These are phyloP conservation scores for Cladosporium sp. DNA, from an alignment of 2,329 filamentous ascomycete genomes.

Conservation along the genomic window DNA sequence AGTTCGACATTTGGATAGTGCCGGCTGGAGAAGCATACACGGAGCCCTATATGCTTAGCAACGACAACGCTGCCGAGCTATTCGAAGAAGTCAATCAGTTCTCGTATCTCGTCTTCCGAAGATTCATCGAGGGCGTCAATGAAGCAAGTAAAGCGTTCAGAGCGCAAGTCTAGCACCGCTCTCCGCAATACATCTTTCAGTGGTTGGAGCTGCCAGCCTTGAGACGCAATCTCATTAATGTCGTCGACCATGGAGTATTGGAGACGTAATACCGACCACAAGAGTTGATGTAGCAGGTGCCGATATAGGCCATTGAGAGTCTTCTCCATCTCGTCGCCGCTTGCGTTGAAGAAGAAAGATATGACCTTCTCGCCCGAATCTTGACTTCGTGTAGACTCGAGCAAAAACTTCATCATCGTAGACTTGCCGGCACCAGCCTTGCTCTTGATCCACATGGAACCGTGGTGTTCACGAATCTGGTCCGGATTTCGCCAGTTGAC, in stretches of 20 bases:
- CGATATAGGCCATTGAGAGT: slow-evolving; percentile 52
- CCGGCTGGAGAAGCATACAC: slow-evolving; percentile 44
- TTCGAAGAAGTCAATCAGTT: slow-evolving; percentile 43
- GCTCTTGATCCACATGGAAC: slow-evolving; percentile 43
- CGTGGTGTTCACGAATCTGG: slow-evolving; percentile 12
- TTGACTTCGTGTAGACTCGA: slow-evolving; percentile 19
- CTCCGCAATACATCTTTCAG: neutral
- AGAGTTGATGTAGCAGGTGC: slow-evolving; percentile 50
- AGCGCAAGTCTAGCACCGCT: slow-evolving; percentile 25
- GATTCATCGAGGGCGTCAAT: slow-evolving; percentile 52
- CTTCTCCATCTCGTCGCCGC: slow-evolving; percentile 48
- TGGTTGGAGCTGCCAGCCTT: neutral
- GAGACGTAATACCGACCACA: slow-evolving; percentile 36
- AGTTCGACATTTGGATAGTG: slow-evolving; percentile 36
- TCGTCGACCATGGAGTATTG: slow-evolving; percentile 43
- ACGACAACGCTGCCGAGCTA: slow-evolving; percentile 27
- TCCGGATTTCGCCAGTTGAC: neutral
- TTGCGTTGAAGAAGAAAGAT: slow-evolving; percentile 54
- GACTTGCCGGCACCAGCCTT: slow-evolving; percentile 43
- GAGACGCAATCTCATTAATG: too few relatives aligned
- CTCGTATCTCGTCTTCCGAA: slow-evolving; percentile 35
- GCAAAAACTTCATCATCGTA: slow-evolving; percentile 39
- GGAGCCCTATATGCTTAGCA: slow-evolving; percentile 22
- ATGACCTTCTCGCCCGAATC: slow-evolving; percentile 28
- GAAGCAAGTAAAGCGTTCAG: slow-evolving; percentile 36